These are phyloP conservation scores for Hortaea werneckii DNA, from an alignment of 2,329 filamentous ascomycete species.

Conservation along the genomic window DNA sequence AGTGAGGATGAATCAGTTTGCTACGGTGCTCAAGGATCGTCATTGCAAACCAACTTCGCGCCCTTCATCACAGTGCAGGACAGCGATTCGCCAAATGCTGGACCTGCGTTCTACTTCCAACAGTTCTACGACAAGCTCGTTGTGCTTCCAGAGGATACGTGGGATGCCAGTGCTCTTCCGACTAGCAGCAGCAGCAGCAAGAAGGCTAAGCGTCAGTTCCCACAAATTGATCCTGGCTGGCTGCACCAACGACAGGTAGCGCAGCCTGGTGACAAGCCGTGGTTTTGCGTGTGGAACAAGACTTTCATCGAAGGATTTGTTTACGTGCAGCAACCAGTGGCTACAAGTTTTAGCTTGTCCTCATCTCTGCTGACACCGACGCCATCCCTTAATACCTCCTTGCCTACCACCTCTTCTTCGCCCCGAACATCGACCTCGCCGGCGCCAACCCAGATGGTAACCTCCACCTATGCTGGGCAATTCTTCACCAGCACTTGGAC, in stretches of 20 bases:
- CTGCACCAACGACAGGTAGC: constrained; percentile 32
- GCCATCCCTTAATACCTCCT: not conserved
- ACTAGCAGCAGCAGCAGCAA: not conserved
- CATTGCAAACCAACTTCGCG: constrained; percentile 34
- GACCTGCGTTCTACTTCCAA: constrained; percentile 56
- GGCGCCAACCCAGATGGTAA: constrained; percentile 5
- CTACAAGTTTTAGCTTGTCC: constrained; percentile 7
- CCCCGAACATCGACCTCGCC: constrained; percentile 1
- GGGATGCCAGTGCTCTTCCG: constrained; percentile 15
- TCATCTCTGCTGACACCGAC: constrained; percentile 4
- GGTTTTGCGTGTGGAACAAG: constrained; percentile 61
- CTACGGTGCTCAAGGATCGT: constrained; percentile 49
- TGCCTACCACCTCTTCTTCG: constrained; percentile 7
- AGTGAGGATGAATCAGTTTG: constrained; percentile 27
- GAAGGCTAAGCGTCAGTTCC: constrained; percentile 13
- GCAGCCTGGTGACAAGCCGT: constrained; percentile 50
- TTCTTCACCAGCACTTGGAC: constrained; percentile 14
- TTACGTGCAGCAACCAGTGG: constrained; percentile 47
- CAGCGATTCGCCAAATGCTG: constrained; percentile 44
- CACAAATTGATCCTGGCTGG: constrained; percentile 12
- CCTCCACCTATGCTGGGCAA: constrained; percentile 9
- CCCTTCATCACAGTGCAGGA: constrained; percentile 48
- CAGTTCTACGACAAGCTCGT: constrained; percentile 55
- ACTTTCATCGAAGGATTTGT: constrained; percentile 59
- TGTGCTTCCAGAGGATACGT: constrained; percentile 33